phyloP scores from a whole-genome alignment of 2,329 filamentous ascomycete species.

The Ceratocystis cacaofunesta region DNA sequence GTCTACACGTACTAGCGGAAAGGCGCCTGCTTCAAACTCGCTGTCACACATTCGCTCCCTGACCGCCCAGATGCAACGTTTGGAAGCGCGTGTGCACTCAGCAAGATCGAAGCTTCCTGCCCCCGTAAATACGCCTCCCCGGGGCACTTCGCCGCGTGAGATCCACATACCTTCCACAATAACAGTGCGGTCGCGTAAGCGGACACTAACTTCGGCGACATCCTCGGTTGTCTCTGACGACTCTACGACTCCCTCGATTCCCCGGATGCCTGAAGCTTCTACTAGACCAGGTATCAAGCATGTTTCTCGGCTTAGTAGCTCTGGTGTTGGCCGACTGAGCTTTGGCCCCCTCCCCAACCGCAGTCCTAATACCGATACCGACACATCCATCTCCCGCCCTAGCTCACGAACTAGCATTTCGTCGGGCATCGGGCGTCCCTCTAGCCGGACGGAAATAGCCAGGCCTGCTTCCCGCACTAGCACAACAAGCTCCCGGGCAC shows the following conservation, averaged over 20 bases:
- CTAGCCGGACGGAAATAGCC: constrained; percentile 40
- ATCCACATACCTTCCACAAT: constrained; percentile 39
- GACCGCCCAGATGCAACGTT: constrained; percentile 91
- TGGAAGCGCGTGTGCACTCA: constrained; percentile 84
- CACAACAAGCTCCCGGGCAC: constrained; percentile 41
- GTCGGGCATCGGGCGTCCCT: constrained; percentile 35
- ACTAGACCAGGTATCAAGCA: constrained; percentile 31
- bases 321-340: constrained; percentile 47
- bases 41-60: constrained; percentile 85
- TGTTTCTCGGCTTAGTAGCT: constrained; percentile 44
- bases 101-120: constrained; percentile 83
- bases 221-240: constrained; percentile 37
- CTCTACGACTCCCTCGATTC: constrained; percentile 27
- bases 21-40: constrained; percentile 48
- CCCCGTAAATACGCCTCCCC: constrained; percentile 61
- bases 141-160: constrained; percentile 53
- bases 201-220: constrained; percentile 42
- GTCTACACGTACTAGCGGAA: constrained; percentile 32
- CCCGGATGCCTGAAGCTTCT: constrained; percentile 24
- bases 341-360: constrained; percentile 48
- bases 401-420: constrained; percentile 56
- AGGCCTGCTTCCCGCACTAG: constrained; percentile 53
- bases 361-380: constrained; percentile 31
- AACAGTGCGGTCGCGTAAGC: constrained; percentile 55
- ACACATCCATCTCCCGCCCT: constrained; percentile 42